These are phyloP conservation scores for Lomentospora prolificans DNA, from an alignment of 2,329 filamentous ascomycete species.

Conservation along the genomic window DNA sequence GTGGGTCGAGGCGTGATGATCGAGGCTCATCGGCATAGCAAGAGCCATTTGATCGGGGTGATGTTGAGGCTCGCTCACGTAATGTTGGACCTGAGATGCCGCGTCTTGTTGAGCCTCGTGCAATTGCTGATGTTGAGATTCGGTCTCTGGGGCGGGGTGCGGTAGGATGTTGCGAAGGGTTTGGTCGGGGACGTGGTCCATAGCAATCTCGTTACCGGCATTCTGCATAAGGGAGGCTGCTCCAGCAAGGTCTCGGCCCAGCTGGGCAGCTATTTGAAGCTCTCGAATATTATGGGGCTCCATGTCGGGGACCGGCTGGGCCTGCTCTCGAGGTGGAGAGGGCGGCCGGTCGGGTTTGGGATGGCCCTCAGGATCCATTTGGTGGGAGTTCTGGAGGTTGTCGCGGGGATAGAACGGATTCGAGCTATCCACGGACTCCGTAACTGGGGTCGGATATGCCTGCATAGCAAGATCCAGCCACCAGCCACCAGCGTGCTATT, in stretches of 20 bases:
- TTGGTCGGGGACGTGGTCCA: slow-evolving; percentile 24
- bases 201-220: slow-evolving; percentile 33
- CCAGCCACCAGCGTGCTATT: not conserved
- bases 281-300: slow-evolving; percentile 25
- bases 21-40: slow-evolving; percentile 24
- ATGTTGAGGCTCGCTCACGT: slow-evolving; percentile 9
- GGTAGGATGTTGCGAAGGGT: slow-evolving; percentile 33
- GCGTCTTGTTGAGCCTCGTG: slow-evolving; percentile 15
- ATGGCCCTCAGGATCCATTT: slow-evolving; percentile 3
- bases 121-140: slow-evolving; percentile 12
- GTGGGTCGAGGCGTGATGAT: slow-evolving; percentile 19
- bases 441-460: not conserved
- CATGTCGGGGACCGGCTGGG: not conserved
- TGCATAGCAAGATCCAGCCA: slow-evolving; percentile 1
- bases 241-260: slow-evolving; percentile 42
- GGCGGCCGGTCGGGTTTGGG: not conserved
- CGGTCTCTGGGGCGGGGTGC: slow-evolving; percentile 26
- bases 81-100: slow-evolving; percentile 6
- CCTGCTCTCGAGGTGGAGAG: slow-evolving; percentile 4
- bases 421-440: slow-evolving; percentile 4
- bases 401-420: slow-evolving; percentile 3
- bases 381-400: not conserved
- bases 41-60: slow-evolving; percentile 14
- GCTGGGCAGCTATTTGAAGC: slow-evolving; percentile 47
- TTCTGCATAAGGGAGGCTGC: slow-evolving; percentile 35